These are phyloP conservation scores for Diutina pseudorugosa DNA, from an alignment of 1,139 yeast species.

Conservation along the genomic window DNA sequence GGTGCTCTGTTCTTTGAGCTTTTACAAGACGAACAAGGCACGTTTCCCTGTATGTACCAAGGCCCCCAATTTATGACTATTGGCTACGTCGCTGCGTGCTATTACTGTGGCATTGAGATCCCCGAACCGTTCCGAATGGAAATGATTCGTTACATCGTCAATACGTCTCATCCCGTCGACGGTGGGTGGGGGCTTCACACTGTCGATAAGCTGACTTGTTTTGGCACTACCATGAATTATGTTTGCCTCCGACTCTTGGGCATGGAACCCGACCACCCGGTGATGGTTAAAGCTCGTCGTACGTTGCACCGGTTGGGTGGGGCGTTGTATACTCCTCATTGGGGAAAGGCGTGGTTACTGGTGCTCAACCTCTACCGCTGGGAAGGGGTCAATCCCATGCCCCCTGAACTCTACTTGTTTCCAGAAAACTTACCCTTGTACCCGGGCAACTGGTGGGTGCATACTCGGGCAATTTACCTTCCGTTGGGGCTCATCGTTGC, in stretches of 20 bases:
- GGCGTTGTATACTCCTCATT: constrained; percentile 83
- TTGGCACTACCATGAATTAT: constrained; percentile 87
- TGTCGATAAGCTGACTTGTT: constrained; percentile 85
- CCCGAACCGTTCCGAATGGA: constrained; percentile 58
- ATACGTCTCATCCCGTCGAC: constrained; percentile 90
- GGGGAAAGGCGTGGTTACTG: constrained; percentile 95
- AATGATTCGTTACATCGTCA: constrained; percentile 71
- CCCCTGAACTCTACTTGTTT: constrained; percentile 86
- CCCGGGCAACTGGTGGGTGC: constrained; percentile 99
- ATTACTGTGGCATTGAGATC: constrained; percentile 56
- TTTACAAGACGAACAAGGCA: constrained; percentile 73
- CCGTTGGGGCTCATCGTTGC: constrained; percentile 78
- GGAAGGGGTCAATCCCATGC: constrained; percentile 98
- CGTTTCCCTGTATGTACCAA: constrained; percentile 83
- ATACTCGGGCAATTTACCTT: constrained; percentile 82
- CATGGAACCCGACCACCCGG: constrained; percentile 59
- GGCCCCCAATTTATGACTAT: constrained; percentile 98
- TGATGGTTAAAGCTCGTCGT: constrained; percentile 63
- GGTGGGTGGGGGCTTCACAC: constrained; percentile 99
- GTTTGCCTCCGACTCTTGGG: constrained; percentile 71
- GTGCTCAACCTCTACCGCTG: constrained; percentile 72
- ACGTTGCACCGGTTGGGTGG: constrained; percentile 73
- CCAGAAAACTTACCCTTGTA: constrained; percentile 78
- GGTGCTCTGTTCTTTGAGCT: constrained; percentile 61
- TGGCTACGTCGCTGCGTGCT: constrained; percentile 71